Percentiles rank a stretch among this genome's conserved stretches.
phyloP scores from a whole-genome alignment of 129 eudicot species.

The Saposhnikovia divaricata region DNA sequence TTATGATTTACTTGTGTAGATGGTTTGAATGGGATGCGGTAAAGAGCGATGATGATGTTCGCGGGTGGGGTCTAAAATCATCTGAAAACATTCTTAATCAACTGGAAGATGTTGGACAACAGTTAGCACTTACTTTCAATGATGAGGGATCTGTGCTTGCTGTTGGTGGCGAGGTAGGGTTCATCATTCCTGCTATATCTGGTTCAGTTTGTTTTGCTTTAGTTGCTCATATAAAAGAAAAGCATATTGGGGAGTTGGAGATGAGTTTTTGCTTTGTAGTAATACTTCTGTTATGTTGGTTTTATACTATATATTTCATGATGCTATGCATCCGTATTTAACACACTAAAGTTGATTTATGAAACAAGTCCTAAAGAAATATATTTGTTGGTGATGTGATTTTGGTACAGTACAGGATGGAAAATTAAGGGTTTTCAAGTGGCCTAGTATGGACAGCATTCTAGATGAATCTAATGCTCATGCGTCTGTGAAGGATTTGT shows the following conservation, averaged over 20 bases:
- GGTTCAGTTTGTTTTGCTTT: background rate
- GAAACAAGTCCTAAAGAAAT: background rate
- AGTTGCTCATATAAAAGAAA: background rate
- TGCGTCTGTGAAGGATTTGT: constrained; percentile 70
- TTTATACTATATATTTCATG: background rate
- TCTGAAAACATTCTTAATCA: constrained; percentile 66
- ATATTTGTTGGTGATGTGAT: constrained; percentile 20
- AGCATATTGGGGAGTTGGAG: background rate
- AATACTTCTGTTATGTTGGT: background rate
- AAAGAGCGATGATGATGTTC: constrained; percentile 22
- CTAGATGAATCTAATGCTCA: constrained; percentile 61
- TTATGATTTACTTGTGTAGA: constrained; percentile 27
- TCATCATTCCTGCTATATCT: constrained; percentile 17
- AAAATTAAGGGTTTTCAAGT: constrained; percentile 84
- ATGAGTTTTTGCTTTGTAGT: background rate
- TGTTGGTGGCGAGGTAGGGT: constrained; percentile 84
- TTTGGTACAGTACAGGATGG: constrained; percentile 96
- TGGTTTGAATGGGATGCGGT: constrained; percentile 73
- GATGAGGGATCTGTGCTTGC: constrained; percentile 85
- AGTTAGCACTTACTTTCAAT: constrained; percentile 68
- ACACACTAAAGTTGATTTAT: background rate
- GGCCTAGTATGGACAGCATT: constrained; percentile 81
- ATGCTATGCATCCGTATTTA: background rate
- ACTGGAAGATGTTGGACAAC: constrained; percentile 83
- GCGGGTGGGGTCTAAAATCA: constrained; percentile 38